phyloP scores from a whole-genome alignment of 108 stramenopile species.

The Phaeodactylum tricornutum region DNA sequence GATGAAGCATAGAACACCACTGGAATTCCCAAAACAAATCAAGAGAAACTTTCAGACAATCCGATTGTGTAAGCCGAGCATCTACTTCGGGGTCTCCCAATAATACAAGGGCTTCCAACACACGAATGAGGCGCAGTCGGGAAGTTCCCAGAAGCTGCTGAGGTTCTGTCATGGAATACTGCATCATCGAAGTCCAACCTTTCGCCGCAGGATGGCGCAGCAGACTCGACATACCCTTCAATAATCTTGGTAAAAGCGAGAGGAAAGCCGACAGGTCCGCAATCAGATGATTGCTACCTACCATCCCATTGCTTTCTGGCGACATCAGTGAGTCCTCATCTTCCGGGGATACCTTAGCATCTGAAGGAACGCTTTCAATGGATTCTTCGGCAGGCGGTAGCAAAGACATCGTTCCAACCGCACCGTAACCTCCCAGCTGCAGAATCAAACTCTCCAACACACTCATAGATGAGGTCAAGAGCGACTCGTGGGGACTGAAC shows the following conservation, averaged over 20 bases:
- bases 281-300: constrained; percentile 1
- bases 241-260: not conserved
- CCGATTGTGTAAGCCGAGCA: constrained; percentile 43
- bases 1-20: constrained; percentile 92
- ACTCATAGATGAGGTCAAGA: constrained; percentile 67
- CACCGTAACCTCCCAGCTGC: constrained; percentile 83
- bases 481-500: constrained; percentile 44
- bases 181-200: constrained; percentile 50
- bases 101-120: constrained; percentile 75
- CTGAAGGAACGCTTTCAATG: not conserved
- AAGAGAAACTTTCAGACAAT: constrained; percentile 68
- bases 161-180: constrained; percentile 42
- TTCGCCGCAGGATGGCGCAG: constrained; percentile 22
- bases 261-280: constrained; percentile 7
- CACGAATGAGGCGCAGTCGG: constrained; percentile 68
- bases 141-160: constrained; percentile 63
- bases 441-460: constrained; percentile 77
- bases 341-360: not conserved
- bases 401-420: constrained; percentile 28
- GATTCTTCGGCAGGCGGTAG: not conserved
- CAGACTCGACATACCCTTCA: not conserved
- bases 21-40: constrained; percentile 93
- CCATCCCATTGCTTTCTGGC: not conserved
- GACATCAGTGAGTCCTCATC: not conserved
- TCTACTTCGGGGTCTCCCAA: constrained; percentile 62